These are phyloP conservation scores for Zelopaecilomyces penicillatus DNA, from an alignment of 2,329 filamentous ascomycete genomes.

Conservation along the genomic window DNA sequence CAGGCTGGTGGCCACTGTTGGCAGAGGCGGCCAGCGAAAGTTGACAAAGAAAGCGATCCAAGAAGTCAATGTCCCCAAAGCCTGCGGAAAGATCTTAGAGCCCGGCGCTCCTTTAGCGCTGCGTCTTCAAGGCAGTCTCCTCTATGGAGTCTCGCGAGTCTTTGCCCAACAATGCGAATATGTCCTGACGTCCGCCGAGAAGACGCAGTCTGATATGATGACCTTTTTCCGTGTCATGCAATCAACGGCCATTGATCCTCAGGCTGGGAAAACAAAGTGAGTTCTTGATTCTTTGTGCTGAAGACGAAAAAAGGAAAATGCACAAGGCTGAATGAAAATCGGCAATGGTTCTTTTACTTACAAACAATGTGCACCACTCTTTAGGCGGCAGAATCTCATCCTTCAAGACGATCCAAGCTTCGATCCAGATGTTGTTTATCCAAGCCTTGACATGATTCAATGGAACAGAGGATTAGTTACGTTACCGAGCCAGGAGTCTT, in stretches of 20 bases:
- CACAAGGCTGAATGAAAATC: constrained; percentile 1
- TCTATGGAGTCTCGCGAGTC: constrained; percentile 79
- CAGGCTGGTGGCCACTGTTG: constrained; percentile 88
- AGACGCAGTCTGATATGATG: constrained; percentile 64
- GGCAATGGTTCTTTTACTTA: too few relatives aligned
- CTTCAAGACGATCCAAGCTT: constrained; percentile 80
- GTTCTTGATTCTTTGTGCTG: constrained; percentile 16
- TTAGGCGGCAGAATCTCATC: constrained; percentile 67
- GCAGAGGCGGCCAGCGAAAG: constrained; percentile 62
- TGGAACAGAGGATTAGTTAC: constrained; percentile 24
- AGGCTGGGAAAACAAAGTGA: constrained; percentile 65
- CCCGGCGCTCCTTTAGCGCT: constrained; percentile 79
- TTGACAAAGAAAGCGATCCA: constrained; percentile 81
- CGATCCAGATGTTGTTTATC: constrained; percentile 23
- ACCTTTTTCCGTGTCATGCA: constrained; percentile 51
- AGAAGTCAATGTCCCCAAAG: constrained; percentile 76
- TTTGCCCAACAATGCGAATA: constrained; percentile 84
- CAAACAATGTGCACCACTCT: too few relatives aligned
- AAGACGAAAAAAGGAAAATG: neutral
- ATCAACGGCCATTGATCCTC: constrained; percentile 54
- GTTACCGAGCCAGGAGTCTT: constrained; percentile 28
- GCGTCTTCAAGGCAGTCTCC: constrained; percentile 78
- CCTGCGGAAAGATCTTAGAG: constrained; percentile 79
- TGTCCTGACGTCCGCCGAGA: constrained; percentile 71
- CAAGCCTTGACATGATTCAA: constrained; percentile 28